These are phyloP conservation scores for Solanum aculeatissimum DNA, from an alignment of 305 asterid genomes.

Conservation along the genomic window DNA sequence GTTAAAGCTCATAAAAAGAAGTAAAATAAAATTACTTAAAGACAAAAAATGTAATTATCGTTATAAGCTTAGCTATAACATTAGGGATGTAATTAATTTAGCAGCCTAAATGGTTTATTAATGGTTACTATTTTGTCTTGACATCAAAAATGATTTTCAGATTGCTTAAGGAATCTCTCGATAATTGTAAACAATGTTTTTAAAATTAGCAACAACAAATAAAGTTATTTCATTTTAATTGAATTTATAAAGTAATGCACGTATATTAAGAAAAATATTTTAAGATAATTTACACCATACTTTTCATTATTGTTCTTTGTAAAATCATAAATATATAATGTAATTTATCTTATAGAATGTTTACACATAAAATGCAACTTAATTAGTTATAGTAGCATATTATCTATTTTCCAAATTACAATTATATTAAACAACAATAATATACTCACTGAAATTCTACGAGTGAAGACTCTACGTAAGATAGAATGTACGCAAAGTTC, in stretches of 20 bases:
- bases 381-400: background rate
- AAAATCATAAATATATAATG: too few relatives aligned
- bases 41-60: background rate
- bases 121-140: background rate
- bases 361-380: background rate
- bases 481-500: too few relatives aligned
- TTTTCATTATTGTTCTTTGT: too few relatives aligned
- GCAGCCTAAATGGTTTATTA: background rate
- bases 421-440: background rate
- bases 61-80: background rate
- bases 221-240: too few relatives aligned
- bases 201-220: background rate
- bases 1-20: background rate
- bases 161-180: background rate
- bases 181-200: background rate
- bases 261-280: too few relatives aligned
- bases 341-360: too few relatives aligned
- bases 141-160: background rate
- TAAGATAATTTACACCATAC: too few relatives aligned
- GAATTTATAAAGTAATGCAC: too few relatives aligned
- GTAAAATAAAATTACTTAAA: background rate
- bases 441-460: accelerated
- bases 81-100: background rate
- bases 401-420: background rate
- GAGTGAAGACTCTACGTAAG: background rate